Percentiles rank a stretch among this genome's conserved stretches.
Evolutionary conservation across 352 stramenopile genomes (phyloP).

Genomic region (Globisporangium nagaii): DNA sequence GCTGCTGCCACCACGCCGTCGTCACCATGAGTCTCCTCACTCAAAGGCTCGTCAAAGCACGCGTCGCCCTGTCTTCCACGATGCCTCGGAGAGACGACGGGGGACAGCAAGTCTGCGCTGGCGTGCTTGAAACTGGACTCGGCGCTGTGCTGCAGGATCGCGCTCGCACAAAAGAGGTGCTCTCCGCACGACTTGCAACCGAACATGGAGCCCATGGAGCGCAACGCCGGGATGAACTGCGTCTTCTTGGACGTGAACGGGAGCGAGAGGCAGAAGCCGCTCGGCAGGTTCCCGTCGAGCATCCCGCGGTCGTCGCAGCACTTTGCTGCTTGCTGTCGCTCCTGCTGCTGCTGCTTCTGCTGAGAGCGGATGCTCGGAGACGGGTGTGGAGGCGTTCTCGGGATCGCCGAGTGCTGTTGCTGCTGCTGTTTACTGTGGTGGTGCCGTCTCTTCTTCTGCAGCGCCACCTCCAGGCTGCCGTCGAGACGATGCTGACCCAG

Average conservation of each 20-base stretch:
- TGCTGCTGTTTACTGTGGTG: conserved; percentile 19
- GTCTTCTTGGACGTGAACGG: conserved; percentile 11
- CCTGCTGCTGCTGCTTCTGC: neutral
- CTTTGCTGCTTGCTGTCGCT: conserved; percentile 1
- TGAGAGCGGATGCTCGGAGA: conserved; percentile 15
- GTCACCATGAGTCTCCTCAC: neutral
- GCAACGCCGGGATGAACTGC: conserved; percentile 62
- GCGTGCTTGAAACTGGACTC: neutral
- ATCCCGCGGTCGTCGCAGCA: conserved; percentile 54
- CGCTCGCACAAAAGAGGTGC: conserved; percentile 57
- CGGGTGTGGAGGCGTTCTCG: conserved; percentile 11
- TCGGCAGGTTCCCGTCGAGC: conserved; percentile 45
- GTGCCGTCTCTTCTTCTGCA: conserved; percentile 16
- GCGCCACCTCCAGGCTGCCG: conserved; percentile 16
- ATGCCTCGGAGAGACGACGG: neutral
- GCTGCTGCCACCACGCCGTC: neutral
- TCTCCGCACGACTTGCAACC: conserved; percentile 53
- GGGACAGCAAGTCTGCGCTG: neutral
- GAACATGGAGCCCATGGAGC: conserved; percentile 68
- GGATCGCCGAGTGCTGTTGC: neutral
- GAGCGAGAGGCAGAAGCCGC: conserved; percentile 49
- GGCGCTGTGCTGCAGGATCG: conserved; percentile 35
- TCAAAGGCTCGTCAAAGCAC: neutral
- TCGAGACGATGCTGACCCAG: conserved; percentile 34
- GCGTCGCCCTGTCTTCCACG: neutral